Evolutionary conservation across 2,329 filamentous ascomycete genomes (phyloP).

Genomic region (Endocalyx cinctus): DNA sequence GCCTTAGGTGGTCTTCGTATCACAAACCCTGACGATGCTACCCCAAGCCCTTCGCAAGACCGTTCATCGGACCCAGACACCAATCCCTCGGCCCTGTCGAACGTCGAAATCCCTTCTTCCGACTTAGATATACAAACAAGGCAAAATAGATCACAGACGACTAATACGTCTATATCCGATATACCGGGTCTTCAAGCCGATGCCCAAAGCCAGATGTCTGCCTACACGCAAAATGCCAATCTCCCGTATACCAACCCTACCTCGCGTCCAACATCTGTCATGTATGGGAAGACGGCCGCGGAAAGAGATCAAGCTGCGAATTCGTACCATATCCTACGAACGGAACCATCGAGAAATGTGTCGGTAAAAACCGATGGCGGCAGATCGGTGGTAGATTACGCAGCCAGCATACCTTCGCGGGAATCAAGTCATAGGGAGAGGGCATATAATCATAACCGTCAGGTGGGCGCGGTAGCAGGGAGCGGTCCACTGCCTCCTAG

Average conservation of each 20-base stretch:
- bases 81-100: conserved; percentile 15
- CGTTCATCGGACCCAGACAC: conserved; percentile 26
- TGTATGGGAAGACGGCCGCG: conserved; percentile 22
- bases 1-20: conserved; percentile 92
- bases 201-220: conserved; percentile 16
- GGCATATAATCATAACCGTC: conserved; percentile 59
- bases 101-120: conserved; percentile 12
- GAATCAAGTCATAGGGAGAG: conserved; percentile 67
- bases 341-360: conserved; percentile 51
- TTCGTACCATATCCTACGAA: conserved; percentile 43
- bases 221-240: conserved; percentile 18
- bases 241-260: conserved; percentile 22
- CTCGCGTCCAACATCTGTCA: conserved; percentile 27
- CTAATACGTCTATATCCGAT: conserved; percentile 15
- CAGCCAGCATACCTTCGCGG: conserved; percentile 57
- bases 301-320: conserved; percentile 31
- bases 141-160: conserved; percentile 15
- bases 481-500: conserved; percentile 67
- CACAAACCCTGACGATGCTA: conserved; percentile 84
- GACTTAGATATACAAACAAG: conserved; percentile 18
- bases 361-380: conserved; percentile 56
- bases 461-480: conserved; percentile 43
- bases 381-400: conserved; percentile 54
- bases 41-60: conserved; percentile 28
- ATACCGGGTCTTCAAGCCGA: conserved; percentile 19